Conservation (phyloP, 1,284 basidiomycete species). For the Ceratobasidium sp. region DNA sequence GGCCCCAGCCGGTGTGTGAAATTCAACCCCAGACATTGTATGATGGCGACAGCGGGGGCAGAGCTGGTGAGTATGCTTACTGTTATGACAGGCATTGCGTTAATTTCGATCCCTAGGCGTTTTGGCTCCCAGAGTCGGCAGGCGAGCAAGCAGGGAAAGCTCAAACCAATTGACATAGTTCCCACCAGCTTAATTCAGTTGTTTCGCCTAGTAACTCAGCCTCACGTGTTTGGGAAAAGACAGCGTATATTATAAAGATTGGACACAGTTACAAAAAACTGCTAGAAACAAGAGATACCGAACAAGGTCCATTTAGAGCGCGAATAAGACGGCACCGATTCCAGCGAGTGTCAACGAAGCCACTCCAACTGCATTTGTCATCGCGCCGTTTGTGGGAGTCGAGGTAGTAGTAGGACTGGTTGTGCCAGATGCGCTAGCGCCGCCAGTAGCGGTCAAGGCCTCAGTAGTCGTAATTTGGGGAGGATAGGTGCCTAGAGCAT, state of each 20-base stretch:
- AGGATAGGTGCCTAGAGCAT: slow-evolving; percentile 46
- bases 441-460: slow-evolving; percentile 34
- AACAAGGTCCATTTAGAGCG: slow-evolving; percentile 7
- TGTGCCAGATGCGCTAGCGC: slow-evolving; percentile 4
- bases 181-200: not conserved
- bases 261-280: slow-evolving; percentile 29
- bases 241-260: slow-evolving; percentile 17
- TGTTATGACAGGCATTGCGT: not conserved
- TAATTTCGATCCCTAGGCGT: slow-evolving; percentile 66
- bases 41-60: slow-evolving; percentile 88
- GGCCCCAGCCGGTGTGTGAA: slow-evolving; percentile 86
- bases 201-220: not conserved
- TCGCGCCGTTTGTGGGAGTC: slow-evolving; percentile 27
- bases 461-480: slow-evolving; percentile 45
- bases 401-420: slow-evolving; percentile 35
- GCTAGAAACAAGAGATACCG: not conserved
- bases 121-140: slow-evolving; percentile 82
- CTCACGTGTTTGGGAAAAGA: slow-evolving; percentile 7
- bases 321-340: not conserved
- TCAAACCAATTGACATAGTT: not conserved
- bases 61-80: slow-evolving; percentile 79
- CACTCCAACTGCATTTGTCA: slow-evolving; percentile 1
- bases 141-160: slow-evolving; percentile 57
- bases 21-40: slow-evolving; percentile 90
- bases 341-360: not conserved